Evolutionary conservation across 768 basidiomycete genomes (phyloP).

Genomic region (Leccinum olivaceopallidum): DNA sequence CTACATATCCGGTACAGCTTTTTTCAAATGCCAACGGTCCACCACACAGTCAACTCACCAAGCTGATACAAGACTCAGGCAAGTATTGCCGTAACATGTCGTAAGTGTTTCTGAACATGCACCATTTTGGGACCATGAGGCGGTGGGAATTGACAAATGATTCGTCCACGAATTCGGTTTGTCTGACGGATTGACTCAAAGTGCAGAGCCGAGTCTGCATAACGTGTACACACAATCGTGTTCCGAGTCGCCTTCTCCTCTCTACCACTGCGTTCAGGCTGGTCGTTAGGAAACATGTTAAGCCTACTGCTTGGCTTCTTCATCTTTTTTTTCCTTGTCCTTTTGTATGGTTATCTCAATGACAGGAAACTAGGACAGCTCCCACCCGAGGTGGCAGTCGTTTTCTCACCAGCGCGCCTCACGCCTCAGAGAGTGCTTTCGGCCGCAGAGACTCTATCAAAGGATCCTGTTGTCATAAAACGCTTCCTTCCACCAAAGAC

Average conservation of each 20-base stretch:
- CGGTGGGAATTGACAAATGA: not conserved
- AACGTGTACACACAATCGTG: not conserved
- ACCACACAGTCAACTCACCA: not conserved
- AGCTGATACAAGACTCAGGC: not conserved
- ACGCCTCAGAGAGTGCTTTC: slow-evolving; percentile 43
- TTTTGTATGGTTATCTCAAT: slow-evolving; percentile 50
- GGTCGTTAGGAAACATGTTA: slow-evolving; percentile 20
- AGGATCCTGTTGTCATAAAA: slow-evolving; percentile 36
- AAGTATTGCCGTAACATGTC: not conserved
- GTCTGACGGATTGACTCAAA: not conserved
- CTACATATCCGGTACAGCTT: not conserved
- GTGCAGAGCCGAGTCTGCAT: not conserved
- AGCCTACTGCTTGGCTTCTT: slow-evolving; percentile 9
- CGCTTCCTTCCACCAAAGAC: slow-evolving; percentile 65
- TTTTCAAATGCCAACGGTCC: not conserved
- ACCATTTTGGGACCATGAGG: not conserved
- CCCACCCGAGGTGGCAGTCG: slow-evolving; percentile 44
- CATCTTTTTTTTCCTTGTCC: slow-evolving; percentile 3
- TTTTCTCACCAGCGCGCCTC: slow-evolving; percentile 54
- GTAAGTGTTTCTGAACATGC: not conserved
- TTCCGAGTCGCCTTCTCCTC: not conserved
- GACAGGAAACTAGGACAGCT: slow-evolving; percentile 52
- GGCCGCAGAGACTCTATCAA: slow-evolving; percentile 39
- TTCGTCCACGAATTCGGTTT: not conserved
- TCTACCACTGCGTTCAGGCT: not conserved